Evolutionary conservation across 2,329 filamentous ascomycete genomes (phyloP).

Genomic region (Phaeoacremonium minimum): DNA sequence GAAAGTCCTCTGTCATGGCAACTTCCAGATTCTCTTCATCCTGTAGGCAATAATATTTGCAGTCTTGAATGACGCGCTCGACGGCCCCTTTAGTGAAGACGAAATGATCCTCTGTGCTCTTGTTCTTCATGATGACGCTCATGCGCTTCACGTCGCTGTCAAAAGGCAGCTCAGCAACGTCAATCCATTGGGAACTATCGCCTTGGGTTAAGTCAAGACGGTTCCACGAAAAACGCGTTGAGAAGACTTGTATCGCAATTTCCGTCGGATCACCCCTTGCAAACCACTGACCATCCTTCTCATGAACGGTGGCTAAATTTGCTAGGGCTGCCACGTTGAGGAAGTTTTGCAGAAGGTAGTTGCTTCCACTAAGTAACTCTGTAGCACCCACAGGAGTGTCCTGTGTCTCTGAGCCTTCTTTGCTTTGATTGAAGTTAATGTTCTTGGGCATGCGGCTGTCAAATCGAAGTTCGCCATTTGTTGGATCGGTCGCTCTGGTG

Average conservation of each 20-base stretch:
- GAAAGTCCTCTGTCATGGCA: slow-evolving; percentile 11
- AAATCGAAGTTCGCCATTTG: slow-evolving; percentile 30
- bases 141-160: slow-evolving; percentile 64
- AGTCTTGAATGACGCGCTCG: slow-evolving; percentile 55
- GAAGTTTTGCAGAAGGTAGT: slow-evolving; percentile 39
- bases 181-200: slow-evolving; percentile 36
- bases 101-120: slow-evolving; percentile 14
- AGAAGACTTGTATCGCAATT: slow-evolving; percentile 65
- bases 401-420: not conserved
- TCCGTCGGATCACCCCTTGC: slow-evolving; percentile 60
- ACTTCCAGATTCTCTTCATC: slow-evolving; percentile 28
- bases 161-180: slow-evolving; percentile 59
- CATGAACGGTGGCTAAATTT: slow-evolving; percentile 55
- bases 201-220: slow-evolving; percentile 43
- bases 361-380: slow-evolving; percentile 11
- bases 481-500: slow-evolving; percentile 53
- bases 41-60: slow-evolving; percentile 23
- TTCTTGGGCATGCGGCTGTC: not conserved
- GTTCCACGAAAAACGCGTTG: slow-evolving; percentile 56
- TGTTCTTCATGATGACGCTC: slow-evolving; percentile 52
- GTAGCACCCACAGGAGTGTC: not conserved
- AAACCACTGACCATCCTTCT: slow-evolving; percentile 44
- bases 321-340: slow-evolving; percentile 54
- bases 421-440: not conserved
- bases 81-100: slow-evolving; percentile 54